These are phyloP conservation scores for Nemophila menziesii DNA, from an alignment of 257 asterid genomes.

Conservation along the genomic window DNA sequence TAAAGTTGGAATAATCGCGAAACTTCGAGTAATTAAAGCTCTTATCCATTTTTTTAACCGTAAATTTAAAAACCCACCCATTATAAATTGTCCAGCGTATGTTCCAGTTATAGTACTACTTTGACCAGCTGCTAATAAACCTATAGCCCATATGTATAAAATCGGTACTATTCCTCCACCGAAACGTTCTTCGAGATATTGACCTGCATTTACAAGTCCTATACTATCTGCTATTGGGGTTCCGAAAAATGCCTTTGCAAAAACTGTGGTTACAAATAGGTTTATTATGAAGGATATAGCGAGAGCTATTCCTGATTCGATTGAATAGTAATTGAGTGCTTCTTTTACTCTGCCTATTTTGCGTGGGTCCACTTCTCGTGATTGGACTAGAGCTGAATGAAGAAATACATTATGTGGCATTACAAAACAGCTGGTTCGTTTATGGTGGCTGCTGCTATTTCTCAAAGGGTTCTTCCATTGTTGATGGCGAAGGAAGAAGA, in stretches of 20 bases:
- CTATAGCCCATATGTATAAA: slow-evolving; percentile 70
- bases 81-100: slow-evolving; percentile 69
- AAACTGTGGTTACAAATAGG: slow-evolving; percentile 61
- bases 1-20: slow-evolving; percentile 62
- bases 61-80: slow-evolving; percentile 69
- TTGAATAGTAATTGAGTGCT: slow-evolving; percentile 65
- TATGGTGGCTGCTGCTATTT: too few species aligned
- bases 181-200: slow-evolving; percentile 55
- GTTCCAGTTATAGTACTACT: slow-evolving; percentile 82
- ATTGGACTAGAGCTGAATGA: slow-evolving; percentile 76
- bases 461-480: too few species aligned
- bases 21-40: slow-evolving; percentile 64
- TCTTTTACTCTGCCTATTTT: slow-evolving; percentile 55
- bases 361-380: slow-evolving; percentile 47
- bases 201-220: slow-evolving; percentile 72
- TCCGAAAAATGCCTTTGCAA: slow-evolving; percentile 67
- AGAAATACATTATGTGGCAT: slow-evolving; percentile 81
- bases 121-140: slow-evolving; percentile 71
- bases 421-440: slow-evolving; percentile 67
- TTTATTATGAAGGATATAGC: slow-evolving; percentile 60
- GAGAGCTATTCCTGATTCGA: slow-evolving; percentile 56
- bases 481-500: too few species aligned
- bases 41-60: slow-evolving; percentile 66
- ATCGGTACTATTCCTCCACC: slow-evolving; percentile 71
- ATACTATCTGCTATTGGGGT: slow-evolving; percentile 46